Evolutionary conservation across 768 basidiomycete species (phyloP).

Genomic region (Agrocybe praecox): DNA sequence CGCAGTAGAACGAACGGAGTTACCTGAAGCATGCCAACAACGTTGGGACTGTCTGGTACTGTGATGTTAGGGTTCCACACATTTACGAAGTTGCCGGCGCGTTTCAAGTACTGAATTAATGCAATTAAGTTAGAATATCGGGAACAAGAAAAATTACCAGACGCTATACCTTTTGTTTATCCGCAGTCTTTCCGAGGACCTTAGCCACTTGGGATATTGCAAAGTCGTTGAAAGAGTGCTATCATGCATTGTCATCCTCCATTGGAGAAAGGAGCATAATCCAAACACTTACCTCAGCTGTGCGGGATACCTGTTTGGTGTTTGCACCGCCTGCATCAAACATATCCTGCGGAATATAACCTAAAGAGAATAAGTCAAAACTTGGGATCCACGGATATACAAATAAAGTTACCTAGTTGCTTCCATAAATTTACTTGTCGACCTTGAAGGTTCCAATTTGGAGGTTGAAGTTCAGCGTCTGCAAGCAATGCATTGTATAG

Average conservation of each 20-base stretch:
- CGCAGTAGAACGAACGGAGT: not conserved
- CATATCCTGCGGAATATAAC: slow-evolving; percentile 43
- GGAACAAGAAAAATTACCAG: not conserved
- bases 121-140: not conserved
- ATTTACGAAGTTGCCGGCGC: slow-evolving; percentile 59
- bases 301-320: slow-evolving; percentile 63
- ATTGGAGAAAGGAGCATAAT: not conserved
- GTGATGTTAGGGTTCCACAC: slow-evolving; percentile 61
- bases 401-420: slow-evolving; percentile 36
- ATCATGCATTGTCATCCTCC: not conserved
- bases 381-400: not conserved
- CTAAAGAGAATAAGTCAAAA: slow-evolving; percentile 18
- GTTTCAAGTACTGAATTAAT: slow-evolving; percentile 47
- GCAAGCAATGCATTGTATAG: slow-evolving; percentile 60
- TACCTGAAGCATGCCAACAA: slow-evolving; percentile 67
- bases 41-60: slow-evolving; percentile 47
- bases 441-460: slow-evolving; percentile 66
- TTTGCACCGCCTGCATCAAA: slow-evolving; percentile 53
- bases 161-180: slow-evolving; percentile 48
- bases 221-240: slow-evolving; percentile 70
- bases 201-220: slow-evolving; percentile 66
- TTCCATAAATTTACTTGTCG: slow-evolving; percentile 62
- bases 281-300: slow-evolving; percentile 47
- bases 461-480: slow-evolving; percentile 58
- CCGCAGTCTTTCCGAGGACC: slow-evolving; percentile 47